Base-by-base conservation (phyloP, 2,329 filamentous ascomycete species). In the Stemphylium vesicarium region DNA sequence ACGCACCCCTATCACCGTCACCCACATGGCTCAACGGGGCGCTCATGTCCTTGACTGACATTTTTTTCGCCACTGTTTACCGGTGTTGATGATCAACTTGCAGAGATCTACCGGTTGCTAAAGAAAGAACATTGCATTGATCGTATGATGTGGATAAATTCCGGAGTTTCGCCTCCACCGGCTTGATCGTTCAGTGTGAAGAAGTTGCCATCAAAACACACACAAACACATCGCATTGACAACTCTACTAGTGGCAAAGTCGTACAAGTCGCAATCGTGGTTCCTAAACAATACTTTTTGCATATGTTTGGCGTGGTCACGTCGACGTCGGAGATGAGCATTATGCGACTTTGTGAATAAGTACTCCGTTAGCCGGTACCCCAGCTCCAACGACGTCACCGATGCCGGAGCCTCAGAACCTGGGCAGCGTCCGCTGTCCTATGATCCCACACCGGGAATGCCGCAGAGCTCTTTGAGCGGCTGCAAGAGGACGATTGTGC, bases 361-460 rank as follows among this genome's bases (percentile, higher is more conserved):
- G 37, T 37, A 37, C 58, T 49, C 50, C 54, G 44, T 55, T 56
- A 54, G 42, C 41, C 45, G 46, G 32, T 31, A 57, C 36, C 55
- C 52, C 43, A 60, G 59, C 31, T 38, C 37, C 13, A 39, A 54
- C 60, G 63, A 71, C 68, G 69, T 71, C 67, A 71, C 59, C 38
- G 41, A 37, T 33, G 50, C 40, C 42, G 13, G 32, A 54, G 38
- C 16, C 50, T 50, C 51, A 42, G 24, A 20, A 8, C 36, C 16
- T 55, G 15, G 15, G 47, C 35, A 44, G 38, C 55, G 22, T 39
- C 40, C n/a, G 35, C 32, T 54, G 15, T 10, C 41, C 47, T 41
- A 53, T 47, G 35, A 15, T 44, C 44, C 20, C 20, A 16, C 46
- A 35, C 20, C 18, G 36, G 18, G n/a, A 35, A 36, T 39, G 35